Percentiles rank a stretch among this genome's conserved stretches.
Conservation (phyloP, 176 grass and related monocot genomes). For the Paspalum vaginatum region DNA sequence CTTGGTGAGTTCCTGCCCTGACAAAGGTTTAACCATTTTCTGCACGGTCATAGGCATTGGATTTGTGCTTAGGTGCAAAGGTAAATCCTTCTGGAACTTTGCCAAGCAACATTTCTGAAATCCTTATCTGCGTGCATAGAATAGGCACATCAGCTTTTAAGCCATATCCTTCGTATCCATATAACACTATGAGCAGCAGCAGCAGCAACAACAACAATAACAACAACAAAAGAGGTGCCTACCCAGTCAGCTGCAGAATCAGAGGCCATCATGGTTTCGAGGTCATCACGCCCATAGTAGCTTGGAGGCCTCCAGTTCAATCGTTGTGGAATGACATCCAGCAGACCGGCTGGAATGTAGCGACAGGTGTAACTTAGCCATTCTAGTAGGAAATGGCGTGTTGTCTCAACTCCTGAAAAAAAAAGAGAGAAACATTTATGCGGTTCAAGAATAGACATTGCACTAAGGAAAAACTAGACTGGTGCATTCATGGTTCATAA, state of each 20-base stretch:
- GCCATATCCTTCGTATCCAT: not conserved
- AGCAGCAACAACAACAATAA: no score
- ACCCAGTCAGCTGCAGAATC: slow-evolving; percentile 99
- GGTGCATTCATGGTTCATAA: not conserved
- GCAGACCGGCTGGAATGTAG: slow-evolving; percentile 78
- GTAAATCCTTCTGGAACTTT: slow-evolving; percentile 88
- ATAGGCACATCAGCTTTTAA: not conserved
- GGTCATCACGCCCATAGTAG: slow-evolving; percentile 83
- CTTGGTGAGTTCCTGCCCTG: not conserved
- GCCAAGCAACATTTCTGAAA: slow-evolving; percentile 91
- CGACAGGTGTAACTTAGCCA: slow-evolving; percentile 87
- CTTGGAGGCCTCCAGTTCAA: slow-evolving; percentile 90
- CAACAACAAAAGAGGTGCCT: not conserved
- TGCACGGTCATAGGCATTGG: slow-evolving; percentile 87
- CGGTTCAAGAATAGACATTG: not conserved
- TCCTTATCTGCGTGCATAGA: slow-evolving; percentile 61
- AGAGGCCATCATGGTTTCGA: slow-evolving; percentile 90
- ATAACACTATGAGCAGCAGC: not conserved
- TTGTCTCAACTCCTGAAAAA: slow-evolving; percentile 83
- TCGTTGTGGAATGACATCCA: slow-evolving; percentile 79
- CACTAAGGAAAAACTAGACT: not conserved
- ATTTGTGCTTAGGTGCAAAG: slow-evolving; percentile 91
- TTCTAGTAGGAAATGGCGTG: slow-evolving; percentile 88
- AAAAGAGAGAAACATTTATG: not conserved
- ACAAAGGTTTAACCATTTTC: slow-evolving; percentile 65